phyloP scores from a whole-genome alignment of 768 basidiomycete genomes.

The Termitomyces sp. region DNA sequence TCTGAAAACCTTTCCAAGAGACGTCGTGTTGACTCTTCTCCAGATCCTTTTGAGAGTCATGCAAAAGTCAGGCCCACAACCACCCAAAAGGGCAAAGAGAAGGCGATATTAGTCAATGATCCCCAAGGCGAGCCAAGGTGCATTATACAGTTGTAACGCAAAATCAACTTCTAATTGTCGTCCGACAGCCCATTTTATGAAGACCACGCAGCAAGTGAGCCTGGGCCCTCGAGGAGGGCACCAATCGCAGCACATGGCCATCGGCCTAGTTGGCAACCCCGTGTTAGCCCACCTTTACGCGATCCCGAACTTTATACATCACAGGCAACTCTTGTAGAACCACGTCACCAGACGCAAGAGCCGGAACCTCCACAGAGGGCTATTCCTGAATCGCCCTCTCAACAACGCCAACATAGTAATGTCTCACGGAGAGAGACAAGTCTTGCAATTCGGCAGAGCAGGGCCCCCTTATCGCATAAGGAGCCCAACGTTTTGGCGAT shows the following conservation, averaged over 20 bases:
- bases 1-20: not conserved
- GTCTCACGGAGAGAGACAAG: not conserved
- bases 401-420: not conserved
- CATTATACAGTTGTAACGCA: not conserved
- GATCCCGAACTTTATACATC: slow-evolving; percentile 7
- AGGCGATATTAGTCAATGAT: not conserved
- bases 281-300: not conserved
- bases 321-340: slow-evolving; percentile 12
- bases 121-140: not conserved
- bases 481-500: not conserved
- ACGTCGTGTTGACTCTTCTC: slow-evolving; percentile 1
- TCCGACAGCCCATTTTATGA: not conserved
- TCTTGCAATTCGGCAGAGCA: not conserved
- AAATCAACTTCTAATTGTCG: not conserved
- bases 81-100: slow-evolving; percentile 4
- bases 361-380: not conserved
- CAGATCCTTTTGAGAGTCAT: not conserved
- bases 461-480: not conserved
- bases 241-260: not conserved
- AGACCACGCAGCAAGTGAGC: not conserved
- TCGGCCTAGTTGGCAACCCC: not conserved
- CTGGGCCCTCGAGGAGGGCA: slow-evolving; percentile 1
- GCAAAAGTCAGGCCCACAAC: not conserved
- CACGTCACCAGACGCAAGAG: not conserved
- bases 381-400: not conserved